phyloP scores from a whole-genome alignment of 495 filamentous ascomycete species.

The Rhizodiscina lignyota region DNA sequence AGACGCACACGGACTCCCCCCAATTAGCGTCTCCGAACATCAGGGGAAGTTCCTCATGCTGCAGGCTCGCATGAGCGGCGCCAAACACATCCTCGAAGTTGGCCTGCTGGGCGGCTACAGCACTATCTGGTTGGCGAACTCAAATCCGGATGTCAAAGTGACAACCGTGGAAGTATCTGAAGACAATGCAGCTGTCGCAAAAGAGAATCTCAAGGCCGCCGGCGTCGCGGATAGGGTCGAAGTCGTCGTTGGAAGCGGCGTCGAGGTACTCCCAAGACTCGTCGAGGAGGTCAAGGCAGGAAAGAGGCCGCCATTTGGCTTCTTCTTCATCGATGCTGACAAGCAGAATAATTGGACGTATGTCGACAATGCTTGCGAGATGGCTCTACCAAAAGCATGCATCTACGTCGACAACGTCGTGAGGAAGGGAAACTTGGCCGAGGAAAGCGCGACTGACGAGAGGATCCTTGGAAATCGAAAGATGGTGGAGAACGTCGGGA shows the following conservation, averaged over 20 bases:
- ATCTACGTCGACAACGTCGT: slow-evolving; percentile 25
- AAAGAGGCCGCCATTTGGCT: slow-evolving; percentile 14
- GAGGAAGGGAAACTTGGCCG: slow-evolving; percentile 15
- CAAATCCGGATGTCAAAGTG: slow-evolving; percentile 11
- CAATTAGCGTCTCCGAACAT: slow-evolving; percentile 15
- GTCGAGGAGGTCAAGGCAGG: slow-evolving; percentile 16
- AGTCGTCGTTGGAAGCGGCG: slow-evolving; percentile 14
- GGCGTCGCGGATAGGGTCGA: slow-evolving; percentile 17
- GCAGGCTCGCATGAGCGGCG: slow-evolving; percentile 10
- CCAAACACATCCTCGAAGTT: slow-evolving; percentile 19
- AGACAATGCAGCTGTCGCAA: slow-evolving; percentile 15
- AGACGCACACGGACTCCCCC: slow-evolving; percentile 11
- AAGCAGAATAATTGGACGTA: slow-evolving; percentile 24
- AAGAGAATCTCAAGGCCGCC: slow-evolving; percentile 13
- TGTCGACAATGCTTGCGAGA: slow-evolving; percentile 12
- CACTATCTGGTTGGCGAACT: slow-evolving; percentile 17
- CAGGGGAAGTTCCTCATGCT: slow-evolving; percentile 18
- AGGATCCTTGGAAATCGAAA: slow-evolving; percentile 6
- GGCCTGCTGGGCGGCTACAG: slow-evolving; percentile 21
- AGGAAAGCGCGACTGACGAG: slow-evolving; percentile 7
- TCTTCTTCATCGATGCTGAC: slow-evolving; percentile 24
- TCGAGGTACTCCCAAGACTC: slow-evolving; percentile 18
- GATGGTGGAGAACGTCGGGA: slow-evolving; percentile 30
- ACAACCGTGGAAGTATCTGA: slow-evolving; percentile 15
- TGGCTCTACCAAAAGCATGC: slow-evolving; percentile 9